Conservation (phyloP, 768 basidiomycete genomes). For the Suillus luteus region DNA sequence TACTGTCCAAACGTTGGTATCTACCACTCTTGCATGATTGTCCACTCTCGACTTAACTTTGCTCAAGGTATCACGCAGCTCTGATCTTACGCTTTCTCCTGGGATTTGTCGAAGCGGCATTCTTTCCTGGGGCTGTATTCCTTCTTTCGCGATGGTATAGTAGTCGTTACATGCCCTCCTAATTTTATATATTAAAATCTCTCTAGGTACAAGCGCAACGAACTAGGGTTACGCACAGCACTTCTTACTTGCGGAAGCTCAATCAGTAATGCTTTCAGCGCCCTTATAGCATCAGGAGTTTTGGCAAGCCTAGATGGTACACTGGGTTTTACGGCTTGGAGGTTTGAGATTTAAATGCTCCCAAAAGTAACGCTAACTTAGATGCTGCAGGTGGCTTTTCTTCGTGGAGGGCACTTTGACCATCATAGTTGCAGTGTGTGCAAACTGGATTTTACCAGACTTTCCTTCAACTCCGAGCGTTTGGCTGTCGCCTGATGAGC, state of each 20-base stretch:
- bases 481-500: slow-evolving; percentile 63
- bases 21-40: slow-evolving; percentile 2
- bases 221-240: slow-evolving; percentile 68
- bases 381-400: slow-evolving; percentile 61
- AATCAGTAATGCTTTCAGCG: slow-evolving; percentile 79
- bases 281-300: slow-evolving; percentile 77
- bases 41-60: slow-evolving; percentile 9
- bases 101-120: slow-evolving; percentile 70
- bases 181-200: neutral
- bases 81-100: slow-evolving; percentile 76
- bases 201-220: slow-evolving; percentile 56
- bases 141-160: slow-evolving; percentile 62
- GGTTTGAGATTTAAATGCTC: slow-evolving; percentile 39
- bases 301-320: slow-evolving; percentile 66
- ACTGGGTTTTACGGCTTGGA: slow-evolving; percentile 71
- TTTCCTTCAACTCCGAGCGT: slow-evolving; percentile 60
- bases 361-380: slow-evolving; percentile 5
- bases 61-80: slow-evolving; percentile 55
- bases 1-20: slow-evolving; percentile 34
- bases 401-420: slow-evolving; percentile 64
- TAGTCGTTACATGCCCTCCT: neutral
- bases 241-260: slow-evolving; percentile 70
- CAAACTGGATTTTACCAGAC: slow-evolving; percentile 70
- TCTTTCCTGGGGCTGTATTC: slow-evolving; percentile 69
- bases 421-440: slow-evolving; percentile 47